Base-by-base conservation (phyloP, 148 eudicot species). In the Salicornia ramosissima region DNA sequence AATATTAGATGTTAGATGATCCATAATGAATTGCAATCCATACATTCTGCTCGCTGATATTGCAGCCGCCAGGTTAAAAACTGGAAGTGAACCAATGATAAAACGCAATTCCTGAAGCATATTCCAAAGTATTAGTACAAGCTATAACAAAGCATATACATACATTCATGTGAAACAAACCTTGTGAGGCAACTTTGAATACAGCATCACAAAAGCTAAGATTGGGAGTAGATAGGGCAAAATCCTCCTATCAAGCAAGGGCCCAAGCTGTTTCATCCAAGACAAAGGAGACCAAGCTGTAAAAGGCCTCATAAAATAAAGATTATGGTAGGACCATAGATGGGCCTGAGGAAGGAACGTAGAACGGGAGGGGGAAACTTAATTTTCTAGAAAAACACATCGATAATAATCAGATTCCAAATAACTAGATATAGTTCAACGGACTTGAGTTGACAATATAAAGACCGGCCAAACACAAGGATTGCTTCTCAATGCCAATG, bases 141-240 rank as follows among this genome's bases (percentile, higher is more conserved):
- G 14, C 33, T 49, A 21, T 61, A 11, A 64, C 6, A 18, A 33
- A 52, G n/a, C 50, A 63, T n/a, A 36, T 30, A 24, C 9, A 29
- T 36, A 67, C 29, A 56, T 22, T 22, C 21, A 69, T 21, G 55
- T 66, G 69, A 36, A 30, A 29, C 72, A 55, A 85, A 93, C 98
- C 98, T 93, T 93, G 83, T 93, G 98, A 71, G 95, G 95, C 70
- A 93, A 94, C 80, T 93, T 93, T 52, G 96, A 93, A 73, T 93
- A 93, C 57, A 93, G 83, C 58, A 88, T 54, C 61, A 88, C 77
- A 76, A 90, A 93, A 34, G 89, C 81, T 26, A 90, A 63, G 74
- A 83, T 83, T 66, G 98, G 98, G 79, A 93, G 80, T 42, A 86
- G 42, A 74, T 86, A 90, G 43, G 80, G 60, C 56, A 73, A 65